Conservation (phyloP, 1,139 yeast genomes). For the Hanseniaspora sp. region DNA sequence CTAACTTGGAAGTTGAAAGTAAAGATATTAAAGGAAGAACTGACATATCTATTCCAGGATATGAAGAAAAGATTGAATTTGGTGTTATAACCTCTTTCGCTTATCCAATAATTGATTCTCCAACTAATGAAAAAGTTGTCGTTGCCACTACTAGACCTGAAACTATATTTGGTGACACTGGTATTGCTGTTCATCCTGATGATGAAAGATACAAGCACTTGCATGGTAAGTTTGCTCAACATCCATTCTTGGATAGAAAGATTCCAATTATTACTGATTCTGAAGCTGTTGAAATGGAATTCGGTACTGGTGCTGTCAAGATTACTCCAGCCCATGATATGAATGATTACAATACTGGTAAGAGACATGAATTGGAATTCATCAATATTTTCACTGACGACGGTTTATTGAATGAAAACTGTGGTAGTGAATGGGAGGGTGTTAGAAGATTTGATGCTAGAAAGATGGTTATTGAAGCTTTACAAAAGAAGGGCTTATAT, state of each 20-base stretch:
- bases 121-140: slow-evolving; percentile 54
- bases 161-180: slow-evolving; percentile 95
- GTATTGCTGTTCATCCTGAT: slow-evolving; percentile 92
- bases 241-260: slow-evolving; percentile 78
- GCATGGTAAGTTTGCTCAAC: slow-evolving; percentile 84
- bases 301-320: slow-evolving; percentile 99
- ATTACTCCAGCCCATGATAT: slow-evolving; percentile 97
- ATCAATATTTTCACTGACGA: slow-evolving; percentile 86
- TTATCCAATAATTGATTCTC: slow-evolving; percentile 77
- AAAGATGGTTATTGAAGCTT: slow-evolving; percentile 64
- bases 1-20: slow-evolving; percentile 92
- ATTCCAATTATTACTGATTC: slow-evolving; percentile 81
- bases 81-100: slow-evolving; percentile 94
- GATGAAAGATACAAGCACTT: slow-evolving; percentile 86
- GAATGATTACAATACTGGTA: slow-evolving; percentile 93
- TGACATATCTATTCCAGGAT: slow-evolving; percentile 72
- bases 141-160: slow-evolving; percentile 99
- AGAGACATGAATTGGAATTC: slow-evolving; percentile 79
- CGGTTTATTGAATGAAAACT: slow-evolving; percentile 78
- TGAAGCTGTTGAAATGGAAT: slow-evolving; percentile 97
- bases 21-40: slow-evolving; percentile 80
- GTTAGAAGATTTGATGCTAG: slow-evolving; percentile 93
- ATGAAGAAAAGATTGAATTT: slow-evolving; percentile 81
- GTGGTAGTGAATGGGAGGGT: slow-evolving; percentile 82
- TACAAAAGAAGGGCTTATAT: slow-evolving; percentile 53